Percentiles rank a stretch among this genome's conserved stretches.
Evolutionary conservation across 805 yeast genomes (phyloP).

Genomic region (Candida yuanshanica): DNA sequence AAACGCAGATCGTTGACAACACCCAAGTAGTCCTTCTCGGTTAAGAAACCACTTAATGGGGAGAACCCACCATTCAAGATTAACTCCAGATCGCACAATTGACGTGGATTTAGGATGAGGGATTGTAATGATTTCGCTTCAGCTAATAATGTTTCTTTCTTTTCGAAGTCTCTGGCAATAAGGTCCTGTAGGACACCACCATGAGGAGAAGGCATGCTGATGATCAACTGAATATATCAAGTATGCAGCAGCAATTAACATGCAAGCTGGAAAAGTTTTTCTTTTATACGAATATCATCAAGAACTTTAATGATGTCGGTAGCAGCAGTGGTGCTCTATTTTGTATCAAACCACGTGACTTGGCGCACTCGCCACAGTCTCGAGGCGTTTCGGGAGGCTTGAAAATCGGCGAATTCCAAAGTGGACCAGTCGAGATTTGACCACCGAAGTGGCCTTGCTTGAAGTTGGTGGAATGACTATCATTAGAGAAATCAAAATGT

Average conservation of each 20-base stretch:
- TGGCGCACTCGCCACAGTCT: background rate
- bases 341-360: background rate
- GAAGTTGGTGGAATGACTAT: background rate
- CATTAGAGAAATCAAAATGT: background rate
- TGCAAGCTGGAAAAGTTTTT: background rate
- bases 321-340: background rate
- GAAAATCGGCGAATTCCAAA: too few species aligned
- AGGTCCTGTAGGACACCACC: conserved; percentile 89
- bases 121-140: conserved; percentile 48
- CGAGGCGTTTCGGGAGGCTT: background rate
- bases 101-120: conserved; percentile 72
- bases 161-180: conserved; percentile 70
- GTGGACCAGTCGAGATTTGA: too few species aligned
- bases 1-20: conserved; percentile 69
- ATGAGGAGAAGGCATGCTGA: conserved; percentile 72
- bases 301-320: background rate
- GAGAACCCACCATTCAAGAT: conserved; percentile 93
- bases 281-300: background rate
- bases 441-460: too few species aligned
- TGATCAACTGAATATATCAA: background rate
- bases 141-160: conserved; percentile 45
- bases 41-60: conserved; percentile 64
- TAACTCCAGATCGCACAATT: conserved; percentile 88
- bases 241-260: background rate
- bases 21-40: conserved; percentile 55